These are phyloP conservation scores for Salix viminalis DNA, from an alignment of 345 rosid genomes.

Conservation along the genomic window DNA sequence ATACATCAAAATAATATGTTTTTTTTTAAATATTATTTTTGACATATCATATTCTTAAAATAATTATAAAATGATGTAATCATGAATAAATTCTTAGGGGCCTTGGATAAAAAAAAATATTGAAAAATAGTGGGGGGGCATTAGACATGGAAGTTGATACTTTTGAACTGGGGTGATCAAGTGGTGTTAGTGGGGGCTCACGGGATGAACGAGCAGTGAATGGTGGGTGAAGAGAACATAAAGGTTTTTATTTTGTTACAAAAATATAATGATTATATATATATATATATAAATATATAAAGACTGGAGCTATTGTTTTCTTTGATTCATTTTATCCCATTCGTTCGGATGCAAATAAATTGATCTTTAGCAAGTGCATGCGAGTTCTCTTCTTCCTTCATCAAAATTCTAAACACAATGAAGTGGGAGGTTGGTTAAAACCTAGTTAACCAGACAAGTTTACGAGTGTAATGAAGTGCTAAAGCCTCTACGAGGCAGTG, in stretches of 20 bases:
- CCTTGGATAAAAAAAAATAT: neutral
- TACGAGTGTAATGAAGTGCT: too few relatives aligned
- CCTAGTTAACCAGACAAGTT: too few relatives aligned
- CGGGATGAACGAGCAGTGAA: slow-evolving; percentile 6
- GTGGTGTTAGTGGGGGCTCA: slow-evolving; percentile 3
- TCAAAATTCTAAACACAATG: too few relatives aligned
- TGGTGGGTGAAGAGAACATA: neutral
- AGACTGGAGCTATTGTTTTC: neutral
- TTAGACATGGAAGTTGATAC: neutral
- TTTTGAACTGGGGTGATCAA: slow-evolving; percentile 16
- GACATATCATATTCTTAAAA: too few relatives aligned
- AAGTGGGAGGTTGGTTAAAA: too few relatives aligned
- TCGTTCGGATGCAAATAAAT: too few relatives aligned
- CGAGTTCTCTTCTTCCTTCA: neutral
- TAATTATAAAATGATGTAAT: too few relatives aligned
- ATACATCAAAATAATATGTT: too few relatives aligned
- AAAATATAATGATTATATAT: neutral
- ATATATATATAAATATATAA: too few relatives aligned
- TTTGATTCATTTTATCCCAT: too few relatives aligned
- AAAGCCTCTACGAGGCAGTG: neutral
- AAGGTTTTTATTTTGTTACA: neutral
- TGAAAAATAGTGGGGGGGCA: neutral
- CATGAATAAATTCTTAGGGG: neutral
- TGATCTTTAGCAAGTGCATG: too few relatives aligned
- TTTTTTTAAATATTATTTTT: too few relatives aligned